Conservation (phyloP, 345 rosid genomes). For the Lenwebbia sp. region DNA sequence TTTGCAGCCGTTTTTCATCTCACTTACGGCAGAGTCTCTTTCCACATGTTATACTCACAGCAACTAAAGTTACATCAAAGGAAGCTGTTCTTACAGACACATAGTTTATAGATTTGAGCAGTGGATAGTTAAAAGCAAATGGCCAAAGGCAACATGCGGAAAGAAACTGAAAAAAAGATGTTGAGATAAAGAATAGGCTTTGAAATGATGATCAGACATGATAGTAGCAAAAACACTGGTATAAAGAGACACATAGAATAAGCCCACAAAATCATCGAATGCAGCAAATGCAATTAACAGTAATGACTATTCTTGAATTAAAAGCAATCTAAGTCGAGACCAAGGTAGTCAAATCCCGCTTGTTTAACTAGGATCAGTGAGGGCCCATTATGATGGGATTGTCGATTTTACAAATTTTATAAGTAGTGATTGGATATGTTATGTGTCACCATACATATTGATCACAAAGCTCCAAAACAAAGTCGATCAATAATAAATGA, state of each 20-base stretch:
- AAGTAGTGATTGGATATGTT: background rate
- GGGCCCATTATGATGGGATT: background rate
- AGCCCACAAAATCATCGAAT: background rate
- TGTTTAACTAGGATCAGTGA: background rate
- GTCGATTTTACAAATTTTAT: background rate
- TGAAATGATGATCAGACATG: background rate
- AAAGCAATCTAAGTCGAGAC: background rate
- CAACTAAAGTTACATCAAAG: background rate
- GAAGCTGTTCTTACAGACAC: background rate
- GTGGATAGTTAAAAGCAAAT: background rate
- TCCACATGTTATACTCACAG: background rate
- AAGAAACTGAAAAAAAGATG: background rate
- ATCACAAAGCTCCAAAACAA: background rate
- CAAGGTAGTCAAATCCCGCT: background rate
- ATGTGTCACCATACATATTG: background rate
- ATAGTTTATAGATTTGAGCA: background rate
- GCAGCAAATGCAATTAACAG: background rate
- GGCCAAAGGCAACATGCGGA: background rate
- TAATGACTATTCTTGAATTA: background rate
- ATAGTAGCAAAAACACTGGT: background rate
- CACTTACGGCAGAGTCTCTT: background rate
- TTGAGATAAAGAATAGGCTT: background rate
- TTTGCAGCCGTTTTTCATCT: background rate
- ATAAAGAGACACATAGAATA: background rate
- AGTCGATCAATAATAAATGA: background rate